A percentile compares a stretch with the other conserved stretches of the same genome.
Evolutionary conservation across 1,284 basidiomycete species (phyloP).

Genomic region (Mycena sp.): DNA sequence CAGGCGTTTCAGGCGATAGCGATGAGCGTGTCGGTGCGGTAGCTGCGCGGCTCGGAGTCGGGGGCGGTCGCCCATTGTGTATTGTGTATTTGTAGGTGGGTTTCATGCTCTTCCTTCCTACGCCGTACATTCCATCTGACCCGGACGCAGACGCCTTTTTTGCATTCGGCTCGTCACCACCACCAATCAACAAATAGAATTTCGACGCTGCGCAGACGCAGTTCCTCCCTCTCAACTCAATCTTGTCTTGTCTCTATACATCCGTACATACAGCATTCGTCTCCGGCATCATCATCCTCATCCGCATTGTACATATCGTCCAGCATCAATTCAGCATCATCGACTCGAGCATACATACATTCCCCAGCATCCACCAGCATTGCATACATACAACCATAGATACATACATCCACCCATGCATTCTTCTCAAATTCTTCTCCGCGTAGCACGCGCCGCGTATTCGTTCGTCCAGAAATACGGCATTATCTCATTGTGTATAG

Average conservation of each 20-base stretch:
- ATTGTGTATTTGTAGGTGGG: conserved; percentile 21
- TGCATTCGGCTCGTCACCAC: conserved; percentile 25
- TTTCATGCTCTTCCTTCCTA: neutral
- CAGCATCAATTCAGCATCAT: conserved; percentile 10
- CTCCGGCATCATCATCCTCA: conserved; percentile 15
- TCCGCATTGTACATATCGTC: conserved; percentile 4
- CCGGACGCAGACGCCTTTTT: conserved; percentile 22
- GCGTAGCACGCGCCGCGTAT: too few relatives aligned
- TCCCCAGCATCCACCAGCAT: neutral
- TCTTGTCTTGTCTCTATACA: conserved; percentile 21
- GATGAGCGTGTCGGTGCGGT: conserved; percentile 33
- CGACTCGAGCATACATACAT: too few relatives aligned
- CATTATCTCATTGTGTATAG: too few relatives aligned
- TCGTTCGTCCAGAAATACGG: too few relatives aligned
- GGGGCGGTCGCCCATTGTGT: neutral
- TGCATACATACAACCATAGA: neutral
- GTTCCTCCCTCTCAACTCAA: conserved; percentile 11
- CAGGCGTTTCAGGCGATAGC: conserved; percentile 26
- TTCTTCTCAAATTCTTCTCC: neutral
- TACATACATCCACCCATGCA: neutral
- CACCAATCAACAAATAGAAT: neutral
- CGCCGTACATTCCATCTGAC: too few relatives aligned
- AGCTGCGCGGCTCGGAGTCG: neutral
- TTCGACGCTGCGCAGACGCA: conserved; percentile 17
- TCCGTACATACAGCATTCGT: conserved; percentile 12